Conservation (phyloP, 176 grass and related monocot genomes). For the Cymbopogon citratus region DNA sequence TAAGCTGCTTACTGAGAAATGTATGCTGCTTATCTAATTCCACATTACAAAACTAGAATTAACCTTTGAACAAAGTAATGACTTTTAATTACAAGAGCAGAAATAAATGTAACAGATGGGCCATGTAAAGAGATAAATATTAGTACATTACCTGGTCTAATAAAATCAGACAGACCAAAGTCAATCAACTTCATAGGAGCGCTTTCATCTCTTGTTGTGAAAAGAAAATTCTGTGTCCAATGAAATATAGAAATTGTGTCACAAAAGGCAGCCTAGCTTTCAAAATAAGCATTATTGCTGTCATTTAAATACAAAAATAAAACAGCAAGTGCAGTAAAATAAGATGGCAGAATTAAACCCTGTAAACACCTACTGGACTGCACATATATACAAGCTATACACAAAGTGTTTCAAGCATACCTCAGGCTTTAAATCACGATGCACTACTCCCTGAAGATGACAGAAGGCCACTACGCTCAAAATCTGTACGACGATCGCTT, state of each 20-base stretch:
- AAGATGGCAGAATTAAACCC: slow-evolving; percentile 12
- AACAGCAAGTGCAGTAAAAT: not conserved
- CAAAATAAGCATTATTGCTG: not conserved
- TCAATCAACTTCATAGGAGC: slow-evolving; percentile 99
- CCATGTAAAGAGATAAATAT: slow-evolving; percentile 12
- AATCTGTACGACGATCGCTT: slow-evolving; percentile 95
- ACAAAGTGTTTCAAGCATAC: slow-evolving; percentile 40
- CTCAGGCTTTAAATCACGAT: slow-evolving; percentile 99
- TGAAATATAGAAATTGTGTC: slow-evolving; percentile 35
- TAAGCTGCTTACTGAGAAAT: not conserved
- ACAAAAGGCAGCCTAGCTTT: slow-evolving; percentile 9
- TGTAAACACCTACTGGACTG: not conserved
- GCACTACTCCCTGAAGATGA: slow-evolving; percentile 99
- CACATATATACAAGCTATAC: not conserved
- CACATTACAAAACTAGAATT: slow-evolving; percentile 3
- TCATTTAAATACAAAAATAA: not conserved
- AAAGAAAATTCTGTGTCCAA: slow-evolving; percentile 92
- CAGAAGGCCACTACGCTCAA: slow-evolving; percentile 87
- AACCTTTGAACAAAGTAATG: not conserved
- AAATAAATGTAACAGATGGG: not conserved
- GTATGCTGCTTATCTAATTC: not conserved
- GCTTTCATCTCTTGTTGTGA: slow-evolving; percentile 79
- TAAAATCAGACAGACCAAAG: slow-evolving; percentile 98
- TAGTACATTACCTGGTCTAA: slow-evolving; percentile 76
- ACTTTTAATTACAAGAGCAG: not conserved